Base-by-base conservation (phyloP, 2,329 filamentous ascomycete species). In the Ceratocystis smalleyi region DNA sequence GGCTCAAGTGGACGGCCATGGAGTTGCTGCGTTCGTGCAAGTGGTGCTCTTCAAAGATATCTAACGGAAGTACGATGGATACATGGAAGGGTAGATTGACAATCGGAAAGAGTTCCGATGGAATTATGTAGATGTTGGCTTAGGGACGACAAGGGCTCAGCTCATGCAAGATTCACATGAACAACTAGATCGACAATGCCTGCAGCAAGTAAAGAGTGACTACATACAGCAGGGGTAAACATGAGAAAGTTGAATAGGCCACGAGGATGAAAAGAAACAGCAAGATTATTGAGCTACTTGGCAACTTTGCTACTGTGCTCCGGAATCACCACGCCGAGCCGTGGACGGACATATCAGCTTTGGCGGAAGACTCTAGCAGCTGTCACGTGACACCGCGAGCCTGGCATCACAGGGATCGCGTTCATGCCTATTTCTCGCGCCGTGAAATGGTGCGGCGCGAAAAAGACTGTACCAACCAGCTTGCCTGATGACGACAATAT, bases 321-420 rank as follows among this genome's bases (percentile, higher is more conserved):
- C 47, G 5, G 27, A 3, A 27, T 27, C 22, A 27, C 22, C 19
- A 51, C 10, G 12, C 15, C 32, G 12, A 40, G 35, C 35, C 10
- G 35, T 40, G 0, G 35, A 12, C 8, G 0, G 35, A 12, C 8
- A 40, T 12, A 40, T 4, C 4, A 15, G 35, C 35, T 40, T 40
- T 40, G 4, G 22, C 8, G 12, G 47, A 10, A 27, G 22, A 10
- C 27, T 35, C 24, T 7, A 3, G 5, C 5, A 3, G 12, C 3
- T 6, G 43, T 66, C 65, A 66, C 65, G 65, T 66, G 65, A 66
- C 30, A 66, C 6, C 65, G 65, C 59, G 65, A 61, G 8, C n/a
- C 30, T 24, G 45, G 62, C 49, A 19, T 55, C 62, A 62, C 32
- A 66, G 32, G 51, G 59, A 40, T 62, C 65, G 59, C 62, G 62